A percentile compares a stretch with the other conserved stretches of the same genome.
phyloP scores from a whole-genome alignment of 495 filamentous ascomycete species.

The Xylaria bambusicola region DNA sequence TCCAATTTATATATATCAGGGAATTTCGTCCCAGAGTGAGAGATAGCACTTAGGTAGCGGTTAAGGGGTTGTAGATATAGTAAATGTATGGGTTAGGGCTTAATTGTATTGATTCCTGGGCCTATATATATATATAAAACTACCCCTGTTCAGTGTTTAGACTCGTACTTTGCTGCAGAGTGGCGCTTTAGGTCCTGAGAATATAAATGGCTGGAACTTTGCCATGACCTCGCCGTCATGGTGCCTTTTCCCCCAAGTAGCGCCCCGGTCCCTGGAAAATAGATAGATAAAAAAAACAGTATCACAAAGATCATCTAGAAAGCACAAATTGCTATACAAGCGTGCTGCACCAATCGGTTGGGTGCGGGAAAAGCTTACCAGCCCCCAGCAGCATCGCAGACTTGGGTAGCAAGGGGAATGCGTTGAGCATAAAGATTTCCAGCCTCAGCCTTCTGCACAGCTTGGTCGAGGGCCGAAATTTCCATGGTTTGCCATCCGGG shows the following conservation, averaged over 20 bases:
- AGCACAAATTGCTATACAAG: slow-evolving; percentile 12
- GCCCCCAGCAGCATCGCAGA: slow-evolving; percentile 12
- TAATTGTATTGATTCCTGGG: not conserved
- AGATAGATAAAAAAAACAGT: slow-evolving; percentile 1
- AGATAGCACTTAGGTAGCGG: not conserved
- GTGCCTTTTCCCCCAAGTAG: slow-evolving; percentile 5
- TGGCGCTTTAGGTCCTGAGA: slow-evolving; percentile 1
- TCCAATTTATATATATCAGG: too few species aligned
- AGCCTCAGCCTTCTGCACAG: slow-evolving; percentile 14
- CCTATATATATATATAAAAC: slow-evolving; percentile 1
- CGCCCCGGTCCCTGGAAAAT: slow-evolving; percentile 2
- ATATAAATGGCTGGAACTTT: slow-evolving; percentile 5
- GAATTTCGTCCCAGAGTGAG: too few species aligned
- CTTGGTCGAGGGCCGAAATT: slow-evolving; percentile 13
- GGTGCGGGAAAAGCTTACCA: slow-evolving; percentile 14
- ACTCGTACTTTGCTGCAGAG: not conserved
- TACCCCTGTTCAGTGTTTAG: not conserved
- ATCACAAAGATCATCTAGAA: slow-evolving; percentile 12
- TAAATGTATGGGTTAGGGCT: not conserved
- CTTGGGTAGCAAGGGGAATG: slow-evolving; percentile 13
- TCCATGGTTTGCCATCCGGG: slow-evolving; percentile 12
- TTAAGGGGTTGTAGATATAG: not conserved
- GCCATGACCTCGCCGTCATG: slow-evolving; percentile 6
- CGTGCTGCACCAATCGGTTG: slow-evolving; percentile 8
- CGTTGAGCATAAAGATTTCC: slow-evolving; percentile 15